Percentiles rank a stretch among this genome's conserved stretches.
Conservation (phyloP, 192 early-diverging fungal species). For the Piromyces sp. region DNA sequence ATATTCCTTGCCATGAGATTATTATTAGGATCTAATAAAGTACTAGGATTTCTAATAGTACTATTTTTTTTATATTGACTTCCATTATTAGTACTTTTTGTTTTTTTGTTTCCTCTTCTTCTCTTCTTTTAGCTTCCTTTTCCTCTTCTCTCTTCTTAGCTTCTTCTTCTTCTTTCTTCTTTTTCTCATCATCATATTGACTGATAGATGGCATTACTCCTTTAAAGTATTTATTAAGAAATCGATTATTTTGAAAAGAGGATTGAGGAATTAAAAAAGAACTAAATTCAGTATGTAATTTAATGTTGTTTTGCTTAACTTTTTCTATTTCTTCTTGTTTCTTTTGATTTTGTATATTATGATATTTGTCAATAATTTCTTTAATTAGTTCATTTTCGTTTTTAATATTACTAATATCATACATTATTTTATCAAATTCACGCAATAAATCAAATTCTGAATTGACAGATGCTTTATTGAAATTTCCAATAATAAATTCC, state of each 20-base stretch:
- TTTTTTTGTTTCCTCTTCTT: neutral
- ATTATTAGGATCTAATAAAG: too few relatives aligned
- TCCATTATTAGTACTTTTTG: neutral
- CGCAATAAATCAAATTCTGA: neutral
- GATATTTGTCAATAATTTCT: neutral
- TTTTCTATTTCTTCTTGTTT: neutral
- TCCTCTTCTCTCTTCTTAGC: neutral
- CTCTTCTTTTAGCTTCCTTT: neutral
- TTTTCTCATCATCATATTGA: neutral
- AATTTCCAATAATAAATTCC: neutral
- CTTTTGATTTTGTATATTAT: neutral
- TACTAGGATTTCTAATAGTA: too few relatives aligned
- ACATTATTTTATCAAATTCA: neutral
- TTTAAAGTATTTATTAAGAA: neutral
- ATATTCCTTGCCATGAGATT: too few relatives aligned
- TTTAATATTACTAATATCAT: neutral
- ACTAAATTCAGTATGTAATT: neutral
- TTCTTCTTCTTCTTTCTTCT: neutral
- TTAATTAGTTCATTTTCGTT: neutral
- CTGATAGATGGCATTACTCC: neutral
- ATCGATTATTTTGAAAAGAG: neutral
- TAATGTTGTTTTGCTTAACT: neutral
- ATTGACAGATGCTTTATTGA: accelerated
- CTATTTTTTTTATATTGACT: too few relatives aligned
- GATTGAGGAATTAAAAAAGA: neutral